A percentile compares a stretch with the other conserved stretches of the same genome.
Conservation (phyloP, 108 stramenopile genomes). For the Schizochytrium sp. region DNA sequence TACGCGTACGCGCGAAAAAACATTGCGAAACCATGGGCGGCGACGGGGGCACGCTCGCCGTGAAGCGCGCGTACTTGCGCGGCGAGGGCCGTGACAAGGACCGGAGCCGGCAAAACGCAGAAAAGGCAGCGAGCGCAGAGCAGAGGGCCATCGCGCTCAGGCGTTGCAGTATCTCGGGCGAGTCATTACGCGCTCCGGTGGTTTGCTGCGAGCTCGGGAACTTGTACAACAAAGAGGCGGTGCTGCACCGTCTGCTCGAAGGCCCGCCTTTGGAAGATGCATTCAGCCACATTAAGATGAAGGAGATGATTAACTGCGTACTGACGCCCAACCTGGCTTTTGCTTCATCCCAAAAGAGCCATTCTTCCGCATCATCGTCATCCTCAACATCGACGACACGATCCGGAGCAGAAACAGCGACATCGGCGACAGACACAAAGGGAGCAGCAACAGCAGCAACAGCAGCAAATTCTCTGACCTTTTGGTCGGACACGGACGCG, state of each 20-base stretch:
- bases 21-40: constrained; percentile 34
- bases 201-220: constrained; percentile 48
- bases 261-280: constrained; percentile 29
- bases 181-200: constrained; percentile 37
- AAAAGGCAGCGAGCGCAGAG: constrained; percentile 14
- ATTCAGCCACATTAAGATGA: constrained; percentile 37
- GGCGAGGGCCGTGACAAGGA: constrained; percentile 20
- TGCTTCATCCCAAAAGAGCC: neutral
- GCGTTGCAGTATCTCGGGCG: constrained; percentile 30
- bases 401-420: neutral
- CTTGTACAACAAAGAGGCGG: constrained; percentile 51
- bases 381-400: too few species aligned
- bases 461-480: neutral
- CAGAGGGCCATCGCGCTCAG: neutral
- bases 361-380: too few species aligned
- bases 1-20: too few species aligned
- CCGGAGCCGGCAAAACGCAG: constrained; percentile 20
- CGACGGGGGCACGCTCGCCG: constrained; percentile 51
- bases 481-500: neutral
- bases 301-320: constrained; percentile 34
- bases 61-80: constrained; percentile 44
- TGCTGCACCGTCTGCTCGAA: constrained; percentile 32
- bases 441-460: neutral
- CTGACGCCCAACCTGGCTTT: constrained; percentile 31
- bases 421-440: neutral